A percentile compares a stretch with the other conserved stretches of the same genome.
Conservation (phyloP, 1,139 yeast species). For the Suhomyces coccinellae region DNA sequence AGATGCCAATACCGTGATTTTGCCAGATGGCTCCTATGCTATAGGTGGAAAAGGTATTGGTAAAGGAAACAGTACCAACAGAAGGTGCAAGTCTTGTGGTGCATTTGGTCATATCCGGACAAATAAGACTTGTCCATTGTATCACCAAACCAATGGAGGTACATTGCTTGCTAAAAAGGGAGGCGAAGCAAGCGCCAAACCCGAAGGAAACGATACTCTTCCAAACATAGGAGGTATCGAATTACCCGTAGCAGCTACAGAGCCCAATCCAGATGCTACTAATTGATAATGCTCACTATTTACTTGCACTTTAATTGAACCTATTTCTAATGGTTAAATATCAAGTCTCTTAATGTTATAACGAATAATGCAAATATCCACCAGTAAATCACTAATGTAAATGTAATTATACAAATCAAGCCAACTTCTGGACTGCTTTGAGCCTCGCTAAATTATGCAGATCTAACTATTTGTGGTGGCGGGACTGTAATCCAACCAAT, state of each 20-base stretch:
- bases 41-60: slow-evolving; percentile 66
- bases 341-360: slow-evolving; percentile 1
- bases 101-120: slow-evolving; percentile 94
- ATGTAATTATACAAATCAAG: background rate
- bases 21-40: slow-evolving; percentile 49
- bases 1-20: slow-evolving; percentile 45
- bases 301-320: background rate
- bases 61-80: slow-evolving; percentile 74
- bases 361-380: background rate
- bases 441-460: background rate
- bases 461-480: slow-evolving; percentile 8
- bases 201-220: background rate
- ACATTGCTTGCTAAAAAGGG: slow-evolving; percentile 6
- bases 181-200: background rate
- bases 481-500: slow-evolving; percentile 20
- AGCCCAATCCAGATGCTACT: background rate
- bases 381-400: background rate
- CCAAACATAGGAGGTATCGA: slow-evolving; percentile 1
- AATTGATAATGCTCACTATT: background rate
- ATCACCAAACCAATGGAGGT: slow-evolving; percentile 36
- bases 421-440: background rate
- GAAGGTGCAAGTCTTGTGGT: slow-evolving; percentile 94
- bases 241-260: background rate
- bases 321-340: background rate
- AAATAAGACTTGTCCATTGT: slow-evolving; percentile 88